Percentiles rank a stretch among this genome's conserved stretches.
phyloP scores from a whole-genome alignment of 352 stramenopile species.

The Phytophthora colocasiae region DNA sequence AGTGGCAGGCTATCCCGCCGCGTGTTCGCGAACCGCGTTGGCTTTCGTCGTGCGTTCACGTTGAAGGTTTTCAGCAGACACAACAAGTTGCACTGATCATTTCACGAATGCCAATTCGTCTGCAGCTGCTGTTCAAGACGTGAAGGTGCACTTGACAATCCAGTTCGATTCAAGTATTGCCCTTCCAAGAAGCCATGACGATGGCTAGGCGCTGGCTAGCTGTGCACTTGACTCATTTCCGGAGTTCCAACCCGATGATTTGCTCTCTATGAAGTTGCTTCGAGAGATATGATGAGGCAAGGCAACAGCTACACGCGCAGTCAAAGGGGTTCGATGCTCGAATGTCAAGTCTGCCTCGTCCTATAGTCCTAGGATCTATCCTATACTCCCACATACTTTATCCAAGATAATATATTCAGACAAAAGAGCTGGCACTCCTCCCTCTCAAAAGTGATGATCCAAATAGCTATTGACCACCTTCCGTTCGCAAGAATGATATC shows the following conservation, averaged over 20 bases:
- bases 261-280: slow-evolving; percentile 6
- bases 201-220: background rate
- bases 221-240: slow-evolving; percentile 21
- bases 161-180: slow-evolving; percentile 5
- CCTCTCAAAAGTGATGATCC: slow-evolving; percentile 14
- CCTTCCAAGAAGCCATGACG: background rate
- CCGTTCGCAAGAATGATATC: slow-evolving; percentile 18
- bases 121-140: slow-evolving; percentile 7
- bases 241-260: slow-evolving; percentile 12
- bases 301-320: background rate
- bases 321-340: slow-evolving; percentile 16
- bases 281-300: background rate
- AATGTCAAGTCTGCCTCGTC: no score
- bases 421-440: background rate
- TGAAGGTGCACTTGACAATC: background rate
- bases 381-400: slow-evolving; percentile 16
- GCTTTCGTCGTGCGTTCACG: slow-evolving; percentile 12
- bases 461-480: slow-evolving; percentile 16
- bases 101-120: slow-evolving; percentile 9
- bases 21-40: slow-evolving; percentile 1
- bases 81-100: background rate
- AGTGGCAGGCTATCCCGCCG: slow-evolving; percentile 21
- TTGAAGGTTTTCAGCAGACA: slow-evolving; percentile 7
- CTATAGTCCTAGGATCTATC: no score
- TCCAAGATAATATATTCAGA: slow-evolving; percentile 25